A percentile compares a stretch with the other conserved stretches of the same genome.
These are phyloP conservation scores for Pistacia atlantica DNA, from an alignment of 345 rosid species.

Conservation along the genomic window DNA sequence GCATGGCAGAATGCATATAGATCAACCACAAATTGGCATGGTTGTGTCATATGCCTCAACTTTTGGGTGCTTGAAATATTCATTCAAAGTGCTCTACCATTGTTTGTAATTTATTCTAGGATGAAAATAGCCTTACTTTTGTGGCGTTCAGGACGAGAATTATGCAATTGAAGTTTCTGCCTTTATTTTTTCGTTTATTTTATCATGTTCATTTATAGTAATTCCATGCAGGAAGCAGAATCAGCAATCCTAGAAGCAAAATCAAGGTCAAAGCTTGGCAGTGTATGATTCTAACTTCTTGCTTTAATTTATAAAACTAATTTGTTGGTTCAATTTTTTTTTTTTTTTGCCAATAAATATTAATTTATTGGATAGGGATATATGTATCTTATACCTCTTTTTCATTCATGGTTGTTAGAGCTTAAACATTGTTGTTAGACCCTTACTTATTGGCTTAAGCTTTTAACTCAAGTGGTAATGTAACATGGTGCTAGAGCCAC, in stretches of 20 bases:
- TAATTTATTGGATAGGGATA: neutral
- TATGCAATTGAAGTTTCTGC: neutral
- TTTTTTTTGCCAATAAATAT: neutral
- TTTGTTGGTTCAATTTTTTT: neutral
- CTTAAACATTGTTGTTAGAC: too few species aligned
- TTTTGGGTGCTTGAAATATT: neutral
- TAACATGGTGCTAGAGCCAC: too few species aligned
- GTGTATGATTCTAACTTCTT: constrained; percentile 55
- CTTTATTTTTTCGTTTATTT: constrained; percentile 11
- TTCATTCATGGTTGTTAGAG: neutral
- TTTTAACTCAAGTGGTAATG: too few species aligned
- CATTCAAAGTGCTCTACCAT: neutral
- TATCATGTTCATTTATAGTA: constrained; percentile 23
- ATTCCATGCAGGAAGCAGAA: constrained; percentile 74
- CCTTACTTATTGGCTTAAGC: too few species aligned
- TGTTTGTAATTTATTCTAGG: neutral
- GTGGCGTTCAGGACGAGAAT: neutral
- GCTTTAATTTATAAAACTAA: constrained; percentile 12
- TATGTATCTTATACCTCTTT: neutral
- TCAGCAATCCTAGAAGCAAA: constrained; percentile 88
- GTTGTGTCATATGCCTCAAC: neutral
- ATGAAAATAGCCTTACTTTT: neutral
- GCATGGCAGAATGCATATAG: too few species aligned
- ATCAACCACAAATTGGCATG: too few species aligned
- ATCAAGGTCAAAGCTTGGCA: constrained; percentile 80